Percentiles rank a stretch among this genome's conserved stretches.
phyloP scores from a whole-genome alignment of 371 early-diverging fungal genomes.

The Gilbertella persicaria region DNA sequence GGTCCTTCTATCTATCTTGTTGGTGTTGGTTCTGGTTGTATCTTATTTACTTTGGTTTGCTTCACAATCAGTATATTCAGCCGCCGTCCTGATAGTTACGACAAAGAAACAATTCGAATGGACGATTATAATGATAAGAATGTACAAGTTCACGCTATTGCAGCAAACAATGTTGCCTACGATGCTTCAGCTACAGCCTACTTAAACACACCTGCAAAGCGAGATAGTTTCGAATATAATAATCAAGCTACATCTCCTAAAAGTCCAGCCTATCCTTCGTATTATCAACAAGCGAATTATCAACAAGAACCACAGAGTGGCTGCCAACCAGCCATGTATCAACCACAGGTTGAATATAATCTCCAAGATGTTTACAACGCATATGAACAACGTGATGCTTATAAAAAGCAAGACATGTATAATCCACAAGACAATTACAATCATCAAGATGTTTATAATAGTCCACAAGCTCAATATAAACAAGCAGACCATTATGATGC shows the following conservation, averaged over 20 bases:
- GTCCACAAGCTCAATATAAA: too few relatives aligned
- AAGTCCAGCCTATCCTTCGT: not conserved
- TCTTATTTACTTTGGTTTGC: slow-evolving; percentile 20
- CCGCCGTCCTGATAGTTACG: not conserved
- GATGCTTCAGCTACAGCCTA: not conserved
- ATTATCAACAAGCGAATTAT: too few relatives aligned
- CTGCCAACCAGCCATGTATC: not conserved
- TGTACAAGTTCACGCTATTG: not conserved
- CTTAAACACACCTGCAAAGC: not conserved
- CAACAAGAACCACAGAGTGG: not conserved
- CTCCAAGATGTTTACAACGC: not conserved
- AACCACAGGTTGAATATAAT: too few relatives aligned
- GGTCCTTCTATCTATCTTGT: slow-evolving; percentile 32
- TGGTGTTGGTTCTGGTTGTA: slow-evolving; percentile 25
- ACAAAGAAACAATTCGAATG: not conserved
- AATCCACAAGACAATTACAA: too few relatives aligned
- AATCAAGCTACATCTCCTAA: not conserved
- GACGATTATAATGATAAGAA: not conserved
- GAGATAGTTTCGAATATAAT: not conserved
- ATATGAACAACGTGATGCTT: not conserved
- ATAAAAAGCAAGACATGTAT: too few relatives aligned
- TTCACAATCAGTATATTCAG: slow-evolving; percentile 23
- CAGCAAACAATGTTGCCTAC: not conserved
- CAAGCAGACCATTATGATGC: not conserved
- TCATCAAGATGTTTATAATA: too few relatives aligned